phyloP scores from a whole-genome alignment of 2,329 filamentous ascomycete genomes.

The Clarireedia paspali region DNA sequence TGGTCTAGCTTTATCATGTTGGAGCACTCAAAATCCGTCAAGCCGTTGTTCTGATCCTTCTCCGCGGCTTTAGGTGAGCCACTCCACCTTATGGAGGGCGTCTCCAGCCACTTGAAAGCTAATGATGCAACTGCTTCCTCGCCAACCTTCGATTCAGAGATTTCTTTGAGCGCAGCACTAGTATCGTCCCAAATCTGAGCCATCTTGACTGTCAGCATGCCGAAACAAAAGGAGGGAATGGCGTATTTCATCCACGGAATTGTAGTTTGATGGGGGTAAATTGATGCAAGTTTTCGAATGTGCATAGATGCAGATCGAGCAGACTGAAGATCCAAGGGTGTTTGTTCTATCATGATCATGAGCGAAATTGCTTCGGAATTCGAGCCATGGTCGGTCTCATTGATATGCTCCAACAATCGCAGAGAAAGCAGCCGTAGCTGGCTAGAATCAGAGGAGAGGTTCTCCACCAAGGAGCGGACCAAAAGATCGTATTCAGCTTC shows the following conservation, averaged over 20 bases:
- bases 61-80: constrained; percentile 34
- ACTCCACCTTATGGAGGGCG: constrained; percentile 47
- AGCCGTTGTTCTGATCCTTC: constrained; percentile 32
- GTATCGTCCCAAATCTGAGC: constrained; percentile 84
- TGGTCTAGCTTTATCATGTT: constrained; percentile 57
- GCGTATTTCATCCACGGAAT: constrained; percentile 61
- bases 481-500: constrained; percentile 54
- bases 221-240: constrained; percentile 78
- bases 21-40: constrained; percentile 79
- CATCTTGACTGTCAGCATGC: constrained; percentile 77
- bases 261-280: constrained; percentile 49
- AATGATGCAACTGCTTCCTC: constrained; percentile 66
- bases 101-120: constrained; percentile 70
- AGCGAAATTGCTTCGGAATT: constrained; percentile 44
- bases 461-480: constrained; percentile 58
- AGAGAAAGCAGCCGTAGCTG: constrained; percentile 66
- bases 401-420: constrained; percentile 59
- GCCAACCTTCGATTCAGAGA: constrained; percentile 61
- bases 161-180: constrained; percentile 64
- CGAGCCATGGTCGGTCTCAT: constrained; percentile 41
- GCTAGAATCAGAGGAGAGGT: constrained; percentile 69
- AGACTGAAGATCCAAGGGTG: constrained; percentile 67
- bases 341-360: constrained; percentile 75
- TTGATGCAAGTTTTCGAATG: constrained; percentile 60
- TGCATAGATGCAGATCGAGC: constrained; percentile 76